These are phyloP conservation scores for Rosa lucieae DNA, from an alignment of 306 rosid genomes.

Conservation along the genomic window DNA sequence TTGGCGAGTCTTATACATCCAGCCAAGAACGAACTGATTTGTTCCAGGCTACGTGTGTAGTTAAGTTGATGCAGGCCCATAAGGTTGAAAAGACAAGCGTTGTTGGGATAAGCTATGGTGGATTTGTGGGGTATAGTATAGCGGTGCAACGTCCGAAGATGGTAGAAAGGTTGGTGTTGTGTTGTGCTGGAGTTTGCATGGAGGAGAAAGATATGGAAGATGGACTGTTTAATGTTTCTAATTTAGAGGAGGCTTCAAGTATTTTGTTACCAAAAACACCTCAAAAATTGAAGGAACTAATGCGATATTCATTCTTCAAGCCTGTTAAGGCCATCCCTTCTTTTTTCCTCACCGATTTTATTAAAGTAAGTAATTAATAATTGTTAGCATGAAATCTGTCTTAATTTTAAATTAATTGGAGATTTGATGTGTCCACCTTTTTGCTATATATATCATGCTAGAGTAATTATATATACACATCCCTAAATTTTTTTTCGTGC, in stretches of 20 bases:
- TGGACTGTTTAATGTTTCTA: slow-evolving; percentile 56
- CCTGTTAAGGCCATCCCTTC: slow-evolving; percentile 55
- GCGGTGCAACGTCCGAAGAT: slow-evolving; percentile 59
- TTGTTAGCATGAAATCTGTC: neutral
- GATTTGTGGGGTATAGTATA: slow-evolving; percentile 63
- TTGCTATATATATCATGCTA: too few species aligned
- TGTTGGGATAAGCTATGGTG: slow-evolving; percentile 84
- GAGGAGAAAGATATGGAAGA: slow-evolving; percentile 62
- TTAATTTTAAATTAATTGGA: neutral
- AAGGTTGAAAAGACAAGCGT: slow-evolving; percentile 45
- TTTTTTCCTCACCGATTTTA: slow-evolving; percentile 64
- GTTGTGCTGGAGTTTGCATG: slow-evolving; percentile 71
- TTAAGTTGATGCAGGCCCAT: slow-evolving; percentile 48
- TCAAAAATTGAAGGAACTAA: slow-evolving; percentile 54
- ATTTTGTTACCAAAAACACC: slow-evolving; percentile 77
- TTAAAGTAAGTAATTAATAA: slow-evolving; percentile 15
- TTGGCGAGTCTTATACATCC: slow-evolving; percentile 58
- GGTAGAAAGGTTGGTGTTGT: slow-evolving; percentile 55
- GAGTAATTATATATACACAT: too few species aligned
- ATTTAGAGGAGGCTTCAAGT: slow-evolving; percentile 56
- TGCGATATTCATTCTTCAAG: slow-evolving; percentile 55
- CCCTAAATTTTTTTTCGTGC: too few species aligned
- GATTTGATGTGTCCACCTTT: too few species aligned
- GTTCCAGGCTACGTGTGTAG: slow-evolving; percentile 57
- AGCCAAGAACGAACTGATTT: slow-evolving; percentile 49